A percentile compares a stretch with the other conserved stretches of the same genome.
phyloP scores from a whole-genome alignment of 768 basidiomycete genomes.

The Pisolithus marmoratus region DNA sequence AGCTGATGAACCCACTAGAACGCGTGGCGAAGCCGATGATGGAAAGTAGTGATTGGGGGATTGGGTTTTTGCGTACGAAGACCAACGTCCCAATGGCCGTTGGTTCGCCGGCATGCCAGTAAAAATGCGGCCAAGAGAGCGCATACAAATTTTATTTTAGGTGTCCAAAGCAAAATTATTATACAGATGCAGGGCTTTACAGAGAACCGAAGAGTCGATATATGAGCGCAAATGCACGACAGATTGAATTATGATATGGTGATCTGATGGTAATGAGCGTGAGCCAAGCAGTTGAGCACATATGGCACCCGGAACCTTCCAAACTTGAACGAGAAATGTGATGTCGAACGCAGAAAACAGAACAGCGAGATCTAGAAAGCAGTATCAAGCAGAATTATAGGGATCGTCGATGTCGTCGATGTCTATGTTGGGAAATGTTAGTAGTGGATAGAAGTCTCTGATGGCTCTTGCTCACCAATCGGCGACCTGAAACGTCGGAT shows the following conservation, averaged over 20 bases:
- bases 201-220: neutral
- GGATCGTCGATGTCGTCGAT: conserved; percentile 23
- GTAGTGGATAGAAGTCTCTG: neutral
- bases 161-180: neutral
- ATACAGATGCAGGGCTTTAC: neutral
- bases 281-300: neutral
- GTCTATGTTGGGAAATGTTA: conserved; percentile 18
- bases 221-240: neutral
- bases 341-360: neutral
- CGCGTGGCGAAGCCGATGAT: conserved; percentile 47
- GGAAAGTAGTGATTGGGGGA: conserved; percentile 13
- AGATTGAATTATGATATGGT: conserved; percentile 6
- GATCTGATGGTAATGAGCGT: neutral
- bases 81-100: too few relatives aligned
- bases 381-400: neutral
- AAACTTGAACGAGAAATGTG: neutral
- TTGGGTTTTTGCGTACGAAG: conserved; percentile 14
- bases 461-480: conserved; percentile 19
- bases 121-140: neutral
- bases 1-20: conserved; percentile 43
- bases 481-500: conserved; percentile 27
- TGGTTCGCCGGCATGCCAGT: neutral
- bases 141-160: neutral
- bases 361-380: neutral
- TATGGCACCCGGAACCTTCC: neutral